Conservation (phyloP, 1,284 basidiomycete genomes). For the Irpex sp. region DNA sequence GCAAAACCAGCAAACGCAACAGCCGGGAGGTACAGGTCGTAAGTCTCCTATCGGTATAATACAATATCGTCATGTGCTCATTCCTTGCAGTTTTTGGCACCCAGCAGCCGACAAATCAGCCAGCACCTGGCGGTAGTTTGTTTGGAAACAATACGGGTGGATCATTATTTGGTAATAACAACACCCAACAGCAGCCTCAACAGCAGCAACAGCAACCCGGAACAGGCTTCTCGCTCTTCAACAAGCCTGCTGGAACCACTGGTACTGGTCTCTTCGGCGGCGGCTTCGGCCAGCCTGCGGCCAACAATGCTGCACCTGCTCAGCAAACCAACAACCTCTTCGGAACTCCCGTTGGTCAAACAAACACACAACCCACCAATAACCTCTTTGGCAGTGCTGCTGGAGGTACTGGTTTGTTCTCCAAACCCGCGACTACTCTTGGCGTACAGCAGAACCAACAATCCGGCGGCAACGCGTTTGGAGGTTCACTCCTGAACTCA, state of each 20-base stretch:
- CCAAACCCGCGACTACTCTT: conserved; percentile 41
- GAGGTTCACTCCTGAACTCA: conserved; percentile 55
- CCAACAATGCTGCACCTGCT: conserved; percentile 9
- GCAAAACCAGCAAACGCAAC: conserved; percentile 33
- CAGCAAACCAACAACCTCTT: conserved; percentile 27
- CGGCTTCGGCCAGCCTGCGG: conserved; percentile 25
- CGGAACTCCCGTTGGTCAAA: conserved; percentile 25
- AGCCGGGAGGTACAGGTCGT: conserved; percentile 26
- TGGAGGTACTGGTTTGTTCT: conserved; percentile 48
- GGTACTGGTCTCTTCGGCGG: conserved; percentile 41
- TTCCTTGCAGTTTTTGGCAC: conserved; percentile 30
- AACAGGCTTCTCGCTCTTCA: conserved; percentile 36
- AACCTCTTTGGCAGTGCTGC: conserved; percentile 21
- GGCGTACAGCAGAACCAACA: conserved; percentile 33
- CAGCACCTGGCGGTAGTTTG: conserved; percentile 20
- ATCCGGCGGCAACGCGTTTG: conserved; percentile 44
- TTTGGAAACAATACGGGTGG: conserved; percentile 13
- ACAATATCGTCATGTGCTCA: background rate
- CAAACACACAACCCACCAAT: conserved; percentile 22
- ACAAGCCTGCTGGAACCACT: conserved; percentile 25
- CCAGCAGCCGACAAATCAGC: conserved; percentile 24
- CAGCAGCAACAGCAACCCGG: conserved; percentile 28
- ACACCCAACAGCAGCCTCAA: conserved; percentile 16
- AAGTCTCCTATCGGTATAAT: conserved; percentile 14
- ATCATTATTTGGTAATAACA: conserved; percentile 18